Conservation (phyloP, 805 yeast genomes). For the Saturnispora hagleri region DNA sequence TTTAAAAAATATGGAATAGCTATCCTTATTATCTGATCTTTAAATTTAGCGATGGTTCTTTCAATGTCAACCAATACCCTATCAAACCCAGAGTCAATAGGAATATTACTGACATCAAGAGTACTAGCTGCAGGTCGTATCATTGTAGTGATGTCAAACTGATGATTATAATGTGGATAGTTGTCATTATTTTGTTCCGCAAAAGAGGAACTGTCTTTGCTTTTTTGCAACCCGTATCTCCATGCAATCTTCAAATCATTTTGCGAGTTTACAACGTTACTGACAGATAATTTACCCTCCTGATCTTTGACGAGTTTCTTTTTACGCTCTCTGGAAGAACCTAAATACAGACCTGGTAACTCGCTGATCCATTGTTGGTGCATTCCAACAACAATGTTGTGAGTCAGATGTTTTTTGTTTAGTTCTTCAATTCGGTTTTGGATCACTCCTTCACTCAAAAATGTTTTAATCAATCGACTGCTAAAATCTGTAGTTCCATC, state of each 20-base stretch:
- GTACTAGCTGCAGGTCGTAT: conserved; percentile 57
- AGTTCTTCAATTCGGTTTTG: conserved; percentile 44
- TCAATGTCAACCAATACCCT: conserved; percentile 35
- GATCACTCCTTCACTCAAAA: conserved; percentile 67
- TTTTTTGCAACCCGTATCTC: conserved; percentile 63
- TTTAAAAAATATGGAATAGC: conserved; percentile 70
- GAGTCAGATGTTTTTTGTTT: conserved; percentile 32
- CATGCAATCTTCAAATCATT: conserved; percentile 79
- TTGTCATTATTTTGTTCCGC: conserved; percentile 19
- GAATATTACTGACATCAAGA: conserved; percentile 51
- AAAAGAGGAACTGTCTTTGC: conserved; percentile 24
- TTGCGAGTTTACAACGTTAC: conserved; percentile 43
- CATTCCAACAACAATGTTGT: conserved; percentile 54
- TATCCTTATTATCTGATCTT: conserved; percentile 48
- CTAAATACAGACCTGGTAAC: conserved; percentile 70
- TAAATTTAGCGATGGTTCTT: conserved; percentile 30
- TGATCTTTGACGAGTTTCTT: conserved; percentile 46
- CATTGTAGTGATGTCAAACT: conserved; percentile 70
- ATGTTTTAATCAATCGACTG: conserved; percentile 56
- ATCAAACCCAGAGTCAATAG: conserved; percentile 23
- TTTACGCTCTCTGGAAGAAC: conserved; percentile 57
- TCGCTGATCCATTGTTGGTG: conserved; percentile 53
- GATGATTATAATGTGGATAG: conserved; percentile 48
- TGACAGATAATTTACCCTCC: conserved; percentile 58
- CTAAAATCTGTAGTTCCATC: conserved; percentile 83